Evolutionary conservation across 164 flowering plant genomes (phyloP).

Genomic region (Vitis rupestris): DNA sequence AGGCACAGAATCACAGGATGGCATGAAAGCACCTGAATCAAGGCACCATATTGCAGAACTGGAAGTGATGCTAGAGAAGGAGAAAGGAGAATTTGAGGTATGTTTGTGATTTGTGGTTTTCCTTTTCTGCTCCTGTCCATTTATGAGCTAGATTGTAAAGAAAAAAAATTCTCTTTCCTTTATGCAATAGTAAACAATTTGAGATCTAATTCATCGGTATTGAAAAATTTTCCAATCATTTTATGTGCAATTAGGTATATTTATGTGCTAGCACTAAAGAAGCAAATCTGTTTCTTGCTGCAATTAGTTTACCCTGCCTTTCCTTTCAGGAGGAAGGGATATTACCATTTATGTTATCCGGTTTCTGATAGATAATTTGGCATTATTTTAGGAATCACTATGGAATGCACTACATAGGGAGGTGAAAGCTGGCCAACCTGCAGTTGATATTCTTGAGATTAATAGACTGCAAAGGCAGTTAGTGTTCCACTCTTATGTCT

Average conservation of each 20-base stretch:
- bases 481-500: constrained; percentile 59
- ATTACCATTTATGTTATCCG: neutral
- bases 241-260: too few species aligned
- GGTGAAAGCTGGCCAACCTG: constrained; percentile 48
- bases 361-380: neutral
- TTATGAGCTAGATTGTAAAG: too few species aligned
- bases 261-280: neutral
- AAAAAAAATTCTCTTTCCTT: too few species aligned
- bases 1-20: constrained; percentile 21
- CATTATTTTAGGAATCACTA: constrained; percentile 48
- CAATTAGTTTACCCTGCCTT: neutral
- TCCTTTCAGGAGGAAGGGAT: neutral
- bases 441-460: constrained; percentile 71
- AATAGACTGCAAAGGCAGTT: constrained; percentile 66
- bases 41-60: constrained; percentile 46
- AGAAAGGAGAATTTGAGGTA: constrained; percentile 73
- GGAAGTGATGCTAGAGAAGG: constrained; percentile 50
- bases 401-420: constrained; percentile 38
- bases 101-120: neutral
- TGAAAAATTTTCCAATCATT: too few species aligned
- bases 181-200: too few species aligned
- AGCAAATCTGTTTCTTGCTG: neutral
- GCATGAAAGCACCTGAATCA: constrained; percentile 35
- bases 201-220: too few species aligned
- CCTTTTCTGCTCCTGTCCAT: neutral